Percentiles rank a stretch among this genome's conserved stretches.
Conservation (phyloP, 768 basidiomycete genomes). For the Coprinellus aureogranulatus region DNA sequence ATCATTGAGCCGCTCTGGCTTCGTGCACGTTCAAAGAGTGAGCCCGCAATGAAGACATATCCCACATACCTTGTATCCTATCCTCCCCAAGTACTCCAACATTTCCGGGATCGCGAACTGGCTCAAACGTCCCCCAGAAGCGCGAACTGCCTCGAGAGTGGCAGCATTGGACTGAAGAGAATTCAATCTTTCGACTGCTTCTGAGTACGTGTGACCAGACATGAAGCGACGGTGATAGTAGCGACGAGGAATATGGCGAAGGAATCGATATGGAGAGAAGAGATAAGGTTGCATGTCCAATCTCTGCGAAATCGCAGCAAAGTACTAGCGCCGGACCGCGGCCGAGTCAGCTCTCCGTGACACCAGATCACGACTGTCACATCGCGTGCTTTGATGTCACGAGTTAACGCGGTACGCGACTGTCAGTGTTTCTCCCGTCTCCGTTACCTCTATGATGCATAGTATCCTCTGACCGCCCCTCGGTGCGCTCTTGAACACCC, state of each 20-base stretch:
- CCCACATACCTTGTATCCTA: slow-evolving; percentile 76
- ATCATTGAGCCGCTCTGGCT: slow-evolving; percentile 81
- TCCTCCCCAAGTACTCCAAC: slow-evolving; percentile 81
- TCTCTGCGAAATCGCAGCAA: neutral
- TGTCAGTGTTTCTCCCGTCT: neutral
- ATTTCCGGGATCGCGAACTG: slow-evolving; percentile 81
- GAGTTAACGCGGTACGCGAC: neutral
- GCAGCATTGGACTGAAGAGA: slow-evolving; percentile 91
- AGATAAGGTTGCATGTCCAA: slow-evolving; percentile 19
- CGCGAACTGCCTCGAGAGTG: slow-evolving; percentile 79
- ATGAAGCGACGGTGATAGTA: slow-evolving; percentile 34
- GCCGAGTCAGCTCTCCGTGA: neutral
- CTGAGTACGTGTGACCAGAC: slow-evolving; percentile 65
- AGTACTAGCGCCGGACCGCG: slow-evolving; percentile 4
- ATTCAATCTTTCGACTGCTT: slow-evolving; percentile 74
- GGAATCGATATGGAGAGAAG: slow-evolving; percentile 18
- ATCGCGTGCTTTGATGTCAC: neutral
- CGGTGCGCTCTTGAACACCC: slow-evolving; percentile 5
- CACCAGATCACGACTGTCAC: neutral
- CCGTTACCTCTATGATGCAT: neutral
- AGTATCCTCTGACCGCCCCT: neutral
- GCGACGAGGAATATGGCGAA: slow-evolving; percentile 10
- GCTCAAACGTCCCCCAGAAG: slow-evolving; percentile 60
- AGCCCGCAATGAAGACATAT: slow-evolving; percentile 5
- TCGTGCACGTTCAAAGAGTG: slow-evolving; percentile 15